Evolutionary conservation across 768 basidiomycete species (phyloP), one percentile per base, ranked within the genome.

Genomic region (Termitomyces sp.): DNA sequence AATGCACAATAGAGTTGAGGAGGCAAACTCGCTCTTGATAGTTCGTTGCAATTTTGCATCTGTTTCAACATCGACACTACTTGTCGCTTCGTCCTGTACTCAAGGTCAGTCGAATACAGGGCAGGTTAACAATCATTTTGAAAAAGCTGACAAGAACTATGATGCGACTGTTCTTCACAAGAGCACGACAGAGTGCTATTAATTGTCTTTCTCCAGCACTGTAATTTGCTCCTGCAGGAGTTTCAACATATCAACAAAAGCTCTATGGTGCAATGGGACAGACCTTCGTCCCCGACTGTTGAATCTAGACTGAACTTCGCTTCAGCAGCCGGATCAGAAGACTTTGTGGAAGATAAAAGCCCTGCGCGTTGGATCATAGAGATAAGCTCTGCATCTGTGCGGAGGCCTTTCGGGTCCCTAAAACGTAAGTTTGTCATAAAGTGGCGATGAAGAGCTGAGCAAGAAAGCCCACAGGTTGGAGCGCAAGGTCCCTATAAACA

Each of bases 291-390:
- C 2, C 81, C 80, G 8, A 91, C 84, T 1, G 70, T 69, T 0
- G 84, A 75, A 66, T 87, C 82, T 33, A 90, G 70, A 60, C 82
- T 82, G 71, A 89, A 89, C 67, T 92, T 92, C 16, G 80, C 77
- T 61, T 85, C 80, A 10, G 77, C 75, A 44, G 67, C 64, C 7
- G 82, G 67, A 64, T 83, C 76, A 32, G 70, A 52, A 16, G 71
- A 26, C 5, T 82, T 82, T 26, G 77, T 74, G 23, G 73, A 69
- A 4, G 83, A 84, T 16, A 89, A 76, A 10, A 91, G 74, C 72
- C 83, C 83, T 10, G 84, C 81, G 43, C 84, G 72, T 56, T 82
- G 82, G 4, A 91, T 77, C 14, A 82, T 79, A 0, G 82, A 79
- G 46, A 90, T 81, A 14, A 88, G 69, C 63, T 86, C 84, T 1